Evolutionary conservation across 495 filamentous ascomycete genomes (phyloP).

Genomic region (Halenospora varia): DNA sequence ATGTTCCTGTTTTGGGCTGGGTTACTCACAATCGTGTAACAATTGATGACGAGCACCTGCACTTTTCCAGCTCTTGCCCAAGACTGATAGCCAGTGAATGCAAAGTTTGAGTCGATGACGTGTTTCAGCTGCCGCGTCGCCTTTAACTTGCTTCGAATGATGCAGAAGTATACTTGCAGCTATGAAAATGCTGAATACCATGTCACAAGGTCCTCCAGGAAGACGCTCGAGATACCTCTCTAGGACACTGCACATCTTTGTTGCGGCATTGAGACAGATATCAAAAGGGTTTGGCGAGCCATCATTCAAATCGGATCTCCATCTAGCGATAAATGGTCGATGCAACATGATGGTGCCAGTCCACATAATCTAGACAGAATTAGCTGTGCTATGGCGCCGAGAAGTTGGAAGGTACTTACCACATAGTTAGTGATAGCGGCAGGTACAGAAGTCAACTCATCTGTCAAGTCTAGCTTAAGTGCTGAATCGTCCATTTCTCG

Average conservation of each 20-base stretch:
- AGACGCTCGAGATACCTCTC: slow-evolving; percentile 21
- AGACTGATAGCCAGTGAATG: slow-evolving; percentile 20
- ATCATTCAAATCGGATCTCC: neutral
- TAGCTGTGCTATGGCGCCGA: neutral
- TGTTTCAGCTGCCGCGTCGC: slow-evolving; percentile 2
- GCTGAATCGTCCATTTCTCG: slow-evolving; percentile 16
- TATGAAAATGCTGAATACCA: slow-evolving; percentile 22
- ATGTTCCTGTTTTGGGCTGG: neutral
- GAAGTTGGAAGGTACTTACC: slow-evolving; percentile 3
- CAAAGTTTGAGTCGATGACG: slow-evolving; percentile 17
- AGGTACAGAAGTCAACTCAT: slow-evolving; percentile 13
- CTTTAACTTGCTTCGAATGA: slow-evolving; percentile 4
- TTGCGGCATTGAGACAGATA: slow-evolving; percentile 18
- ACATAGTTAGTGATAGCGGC: slow-evolving; percentile 22
- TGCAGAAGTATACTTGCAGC: slow-evolving; percentile 21
- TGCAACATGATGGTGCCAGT: slow-evolving; percentile 19
- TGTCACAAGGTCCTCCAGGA: slow-evolving; percentile 18
- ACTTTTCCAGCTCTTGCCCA: slow-evolving; percentile 25
- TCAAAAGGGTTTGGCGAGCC: slow-evolving; percentile 4
- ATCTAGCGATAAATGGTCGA: slow-evolving; percentile 19
- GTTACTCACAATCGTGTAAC: slow-evolving; percentile 15
- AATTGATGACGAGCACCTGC: slow-evolving; percentile 18
- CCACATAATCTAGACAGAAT: slow-evolving; percentile 17
- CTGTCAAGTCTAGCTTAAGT: slow-evolving; percentile 19
- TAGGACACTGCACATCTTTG: slow-evolving; percentile 13